These are phyloP conservation scores for Mucor indicus DNA, from an alignment of 371 early-diverging fungal genomes.

Conservation along the genomic window DNA sequence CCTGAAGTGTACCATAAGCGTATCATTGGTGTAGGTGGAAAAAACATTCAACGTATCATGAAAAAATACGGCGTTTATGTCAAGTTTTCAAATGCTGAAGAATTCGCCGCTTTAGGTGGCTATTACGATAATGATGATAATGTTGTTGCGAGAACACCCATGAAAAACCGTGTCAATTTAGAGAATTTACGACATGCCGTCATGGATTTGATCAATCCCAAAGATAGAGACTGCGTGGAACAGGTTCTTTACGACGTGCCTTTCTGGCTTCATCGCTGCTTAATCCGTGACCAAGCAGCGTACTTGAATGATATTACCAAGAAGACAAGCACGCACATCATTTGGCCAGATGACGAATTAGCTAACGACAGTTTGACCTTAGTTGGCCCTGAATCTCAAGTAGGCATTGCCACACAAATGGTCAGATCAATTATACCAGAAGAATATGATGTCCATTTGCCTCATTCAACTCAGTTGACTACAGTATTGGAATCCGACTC, in stretches of 20 bases:
- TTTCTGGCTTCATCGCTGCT: constrained; percentile 40
- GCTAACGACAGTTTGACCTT: constrained; percentile 34
- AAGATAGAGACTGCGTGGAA: constrained; percentile 49
- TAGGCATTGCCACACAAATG: constrained; percentile 31
- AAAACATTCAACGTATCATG: constrained; percentile 91
- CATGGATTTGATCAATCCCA: constrained; percentile 64
- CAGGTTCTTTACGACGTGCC: constrained; percentile 40
- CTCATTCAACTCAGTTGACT: neutral
- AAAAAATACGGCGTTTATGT: constrained; percentile 92
- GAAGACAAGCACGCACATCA: constrained; percentile 48
- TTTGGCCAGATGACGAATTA: constrained; percentile 53
- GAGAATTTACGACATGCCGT: constrained; percentile 63
- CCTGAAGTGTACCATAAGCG: constrained; percentile 87
- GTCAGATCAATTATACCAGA: constrained; percentile 39
- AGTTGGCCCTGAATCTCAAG: constrained; percentile 43
- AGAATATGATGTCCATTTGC: constrained; percentile 32
- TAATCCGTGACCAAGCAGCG: constrained; percentile 37
- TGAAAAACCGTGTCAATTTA: constrained; percentile 69
- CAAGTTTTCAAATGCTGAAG: constrained; percentile 81
- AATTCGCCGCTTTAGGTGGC: constrained; percentile 68
- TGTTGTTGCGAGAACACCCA: constrained; percentile 78
- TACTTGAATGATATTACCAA: constrained; percentile 47
- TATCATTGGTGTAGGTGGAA: constrained; percentile 92
- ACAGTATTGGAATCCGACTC: neutral
- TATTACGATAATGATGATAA: constrained; percentile 75